phyloP scores from a whole-genome alignment of 2,329 filamentous ascomycete species.

The Fusarium armeniacum region DNA sequence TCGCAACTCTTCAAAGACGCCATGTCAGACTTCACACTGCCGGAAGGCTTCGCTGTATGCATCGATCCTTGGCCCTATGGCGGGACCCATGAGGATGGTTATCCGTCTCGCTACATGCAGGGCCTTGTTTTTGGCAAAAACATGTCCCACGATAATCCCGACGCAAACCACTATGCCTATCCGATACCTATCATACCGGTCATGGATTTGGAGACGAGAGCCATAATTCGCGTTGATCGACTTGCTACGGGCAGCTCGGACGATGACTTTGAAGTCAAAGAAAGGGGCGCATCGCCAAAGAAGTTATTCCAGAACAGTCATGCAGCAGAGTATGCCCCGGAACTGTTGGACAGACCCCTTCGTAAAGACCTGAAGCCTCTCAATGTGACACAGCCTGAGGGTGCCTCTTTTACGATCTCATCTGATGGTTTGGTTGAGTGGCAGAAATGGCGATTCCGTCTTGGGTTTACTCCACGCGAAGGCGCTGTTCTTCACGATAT shows the following conservation, averaged over 20 bases:
- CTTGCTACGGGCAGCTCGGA: constrained; percentile 63
- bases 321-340: constrained; percentile 62
- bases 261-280: constrained; percentile 60
- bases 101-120: constrained; percentile 59
- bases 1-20: constrained; percentile 63
- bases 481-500: constrained; percentile 78
- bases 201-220: constrained; percentile 68
- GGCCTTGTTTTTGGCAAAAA: constrained; percentile 65
- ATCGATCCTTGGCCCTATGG: constrained; percentile 78
- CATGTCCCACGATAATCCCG: constrained; percentile 59
- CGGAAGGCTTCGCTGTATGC: constrained; percentile 57
- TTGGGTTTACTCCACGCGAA: constrained; percentile 78
- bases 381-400: constrained; percentile 68
- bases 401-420: constrained; percentile 62
- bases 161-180: constrained; percentile 74
- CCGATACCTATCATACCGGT: constrained; percentile 72
- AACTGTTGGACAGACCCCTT: constrained; percentile 63
- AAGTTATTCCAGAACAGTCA: constrained; percentile 52
- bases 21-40: constrained; percentile 47
- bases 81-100: constrained; percentile 56
- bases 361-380: constrained; percentile 75
- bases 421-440: constrained; percentile 62
- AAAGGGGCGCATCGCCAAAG: constrained; percentile 57
- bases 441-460: constrained; percentile 76
- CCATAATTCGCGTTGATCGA: constrained; percentile 70